Evolutionary conservation across 106 monocot species (phyloP).

Genomic region (Dendrobium catenatum): DNA sequence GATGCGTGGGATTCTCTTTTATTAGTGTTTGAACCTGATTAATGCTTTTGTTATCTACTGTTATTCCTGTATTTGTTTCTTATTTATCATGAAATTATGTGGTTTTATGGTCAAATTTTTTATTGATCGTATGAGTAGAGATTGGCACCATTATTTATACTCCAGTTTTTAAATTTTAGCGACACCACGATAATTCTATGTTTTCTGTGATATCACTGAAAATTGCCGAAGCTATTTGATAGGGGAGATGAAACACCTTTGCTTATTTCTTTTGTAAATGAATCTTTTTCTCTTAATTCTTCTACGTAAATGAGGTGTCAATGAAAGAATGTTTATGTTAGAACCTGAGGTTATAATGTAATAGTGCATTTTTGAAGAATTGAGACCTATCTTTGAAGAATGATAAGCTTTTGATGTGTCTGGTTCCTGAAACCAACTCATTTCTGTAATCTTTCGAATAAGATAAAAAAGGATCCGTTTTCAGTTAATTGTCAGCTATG

Average conservation of each 20-base stretch:
- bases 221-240: background rate
- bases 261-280: background rate
- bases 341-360: background rate
- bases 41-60: background rate
- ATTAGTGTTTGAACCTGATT: background rate
- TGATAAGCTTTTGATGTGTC: background rate
- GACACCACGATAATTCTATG: background rate
- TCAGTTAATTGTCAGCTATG: background rate
- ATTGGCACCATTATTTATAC: background rate
- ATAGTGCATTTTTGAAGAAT: too few relatives aligned
- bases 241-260: background rate
- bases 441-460: background rate
- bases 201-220: background rate
- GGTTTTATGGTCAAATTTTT: background rate
- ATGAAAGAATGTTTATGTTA: background rate
- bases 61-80: background rate
- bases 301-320: background rate
- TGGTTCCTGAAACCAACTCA: background rate
- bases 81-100: background rate
- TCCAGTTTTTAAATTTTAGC: background rate
- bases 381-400: too few relatives aligned
- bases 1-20: background rate
- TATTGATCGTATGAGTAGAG: background rate
- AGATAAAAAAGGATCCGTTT: background rate
- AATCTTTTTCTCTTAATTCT: background rate